Percentiles rank a stretch among this genome's conserved stretches.
phyloP scores from a whole-genome alignment of 345 rosid genomes.

The Lepidium sativum region DNA sequence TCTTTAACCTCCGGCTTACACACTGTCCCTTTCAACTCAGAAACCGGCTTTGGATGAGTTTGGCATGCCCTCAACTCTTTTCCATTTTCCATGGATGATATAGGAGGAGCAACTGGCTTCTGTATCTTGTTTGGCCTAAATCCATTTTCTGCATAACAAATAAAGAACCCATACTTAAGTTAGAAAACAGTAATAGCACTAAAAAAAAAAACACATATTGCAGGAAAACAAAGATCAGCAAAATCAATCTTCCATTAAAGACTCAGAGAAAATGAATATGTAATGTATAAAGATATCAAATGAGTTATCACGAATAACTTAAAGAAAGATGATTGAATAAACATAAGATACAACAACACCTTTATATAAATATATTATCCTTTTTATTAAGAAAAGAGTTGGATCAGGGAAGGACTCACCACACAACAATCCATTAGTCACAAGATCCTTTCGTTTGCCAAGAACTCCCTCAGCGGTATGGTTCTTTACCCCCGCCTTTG shows the following conservation, averaged over 20 bases:
- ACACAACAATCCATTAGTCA: slow-evolving; percentile 47
- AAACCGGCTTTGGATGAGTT: slow-evolving; percentile 12
- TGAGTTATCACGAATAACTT: background rate
- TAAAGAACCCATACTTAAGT: slow-evolving; percentile 9
- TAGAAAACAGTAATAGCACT: background rate
- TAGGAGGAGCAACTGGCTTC: slow-evolving; percentile 16
- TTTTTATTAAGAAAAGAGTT: background rate
- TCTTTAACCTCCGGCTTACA: slow-evolving; percentile 32
- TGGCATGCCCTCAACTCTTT: slow-evolving; percentile 26
- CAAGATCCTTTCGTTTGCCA: slow-evolving; percentile 53
- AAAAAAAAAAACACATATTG: background rate
- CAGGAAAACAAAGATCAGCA: background rate
- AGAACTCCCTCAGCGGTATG: slow-evolving; percentile 23
- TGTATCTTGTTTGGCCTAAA: slow-evolving; percentile 38
- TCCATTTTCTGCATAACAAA: slow-evolving; percentile 37
- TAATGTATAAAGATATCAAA: background rate
- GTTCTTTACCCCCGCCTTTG: slow-evolving; percentile 9
- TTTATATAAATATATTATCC: background rate
- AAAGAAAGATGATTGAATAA: background rate
- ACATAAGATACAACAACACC: background rate
- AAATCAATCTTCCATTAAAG: background rate
- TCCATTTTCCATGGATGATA: slow-evolving; percentile 38
- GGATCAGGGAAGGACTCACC: slow-evolving; percentile 45
- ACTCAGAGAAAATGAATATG: background rate
- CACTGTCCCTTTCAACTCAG: slow-evolving; percentile 22